A percentile compares a stretch with the other conserved stretches of the same genome.
Conservation (phyloP, 169 alveolate species). For the Toxoplasma gondii region DNA sequence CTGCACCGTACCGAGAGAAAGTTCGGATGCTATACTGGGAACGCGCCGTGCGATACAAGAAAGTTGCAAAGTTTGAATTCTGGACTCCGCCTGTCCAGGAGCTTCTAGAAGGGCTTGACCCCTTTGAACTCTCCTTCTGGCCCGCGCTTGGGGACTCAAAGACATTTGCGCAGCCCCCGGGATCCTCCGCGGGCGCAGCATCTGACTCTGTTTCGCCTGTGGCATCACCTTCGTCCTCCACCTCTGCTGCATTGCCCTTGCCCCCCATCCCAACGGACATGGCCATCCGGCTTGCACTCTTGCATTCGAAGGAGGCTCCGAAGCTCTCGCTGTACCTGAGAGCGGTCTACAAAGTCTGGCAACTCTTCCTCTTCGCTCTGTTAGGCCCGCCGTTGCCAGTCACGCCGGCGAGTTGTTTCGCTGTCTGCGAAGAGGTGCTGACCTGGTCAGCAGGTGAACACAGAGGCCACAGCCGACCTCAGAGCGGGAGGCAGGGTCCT, state of each 20-base stretch:
- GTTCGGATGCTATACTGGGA: background rate
- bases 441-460: background rate
- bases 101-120: background rate
- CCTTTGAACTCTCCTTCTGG: background rate
- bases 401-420: background rate
- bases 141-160: background rate
- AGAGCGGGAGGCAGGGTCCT: too few relatives aligned
- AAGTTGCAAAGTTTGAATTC: background rate
- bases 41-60: background rate
- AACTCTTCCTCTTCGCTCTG: background rate
- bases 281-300: background rate
- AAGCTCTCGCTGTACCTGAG: background rate
- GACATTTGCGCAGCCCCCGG: background rate
- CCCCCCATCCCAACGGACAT: background rate
- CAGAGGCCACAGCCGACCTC: background rate
- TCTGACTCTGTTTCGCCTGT: too few relatives aligned
- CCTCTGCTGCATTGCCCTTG: background rate
- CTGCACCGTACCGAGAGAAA: background rate
- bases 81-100: background rate
- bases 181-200: background rate
- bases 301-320: background rate
- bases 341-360: background rate
- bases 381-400: background rate
- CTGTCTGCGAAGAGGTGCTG: background rate
- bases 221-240: background rate